phyloP scores from a whole-genome alignment of 1,139 yeast species.

The Tardiomyces blankii region DNA sequence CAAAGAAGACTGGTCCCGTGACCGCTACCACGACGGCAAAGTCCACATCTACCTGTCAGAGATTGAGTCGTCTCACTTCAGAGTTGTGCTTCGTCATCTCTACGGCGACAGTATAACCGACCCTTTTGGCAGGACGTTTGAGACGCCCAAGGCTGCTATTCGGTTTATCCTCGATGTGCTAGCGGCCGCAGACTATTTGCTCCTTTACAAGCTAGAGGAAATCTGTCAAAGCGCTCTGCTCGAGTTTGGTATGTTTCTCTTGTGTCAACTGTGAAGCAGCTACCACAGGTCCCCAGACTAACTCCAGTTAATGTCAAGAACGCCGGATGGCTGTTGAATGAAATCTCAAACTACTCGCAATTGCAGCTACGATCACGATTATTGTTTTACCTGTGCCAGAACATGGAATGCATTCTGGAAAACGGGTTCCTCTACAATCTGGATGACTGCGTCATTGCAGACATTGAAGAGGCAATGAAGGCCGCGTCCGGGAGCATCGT shows the following conservation, averaged over 20 bases:
- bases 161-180: constrained; percentile 48
- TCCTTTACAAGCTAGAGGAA: constrained; percentile 48
- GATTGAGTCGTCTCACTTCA: constrained; percentile 36
- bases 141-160: constrained; percentile 37
- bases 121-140: constrained; percentile 32
- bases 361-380: constrained; percentile 47
- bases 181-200: constrained; percentile 52
- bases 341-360: constrained; percentile 44
- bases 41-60: constrained; percentile 34
- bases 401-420: constrained; percentile 51
- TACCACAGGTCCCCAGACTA: too few species aligned
- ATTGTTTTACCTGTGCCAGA: constrained; percentile 56
- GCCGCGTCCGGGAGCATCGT: neutral
- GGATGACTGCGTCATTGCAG: constrained; percentile 21
- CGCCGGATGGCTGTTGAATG: constrained; percentile 43
- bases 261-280: neutral
- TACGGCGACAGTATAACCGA: constrained; percentile 41
- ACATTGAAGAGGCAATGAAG: constrained; percentile 22
- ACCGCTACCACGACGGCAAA: constrained; percentile 2
- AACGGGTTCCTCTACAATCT: constrained; percentile 30
- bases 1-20: constrained; percentile 3
- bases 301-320: constrained; percentile 41
- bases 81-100: constrained; percentile 41
- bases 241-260: constrained; percentile 20
- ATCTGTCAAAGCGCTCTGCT: constrained; percentile 52